A percentile compares a stretch with the other conserved stretches of the same genome.
Evolutionary conservation across 371 early-diverging fungal genomes (phyloP).

Genomic region (Blyttiomyces sp.): DNA sequence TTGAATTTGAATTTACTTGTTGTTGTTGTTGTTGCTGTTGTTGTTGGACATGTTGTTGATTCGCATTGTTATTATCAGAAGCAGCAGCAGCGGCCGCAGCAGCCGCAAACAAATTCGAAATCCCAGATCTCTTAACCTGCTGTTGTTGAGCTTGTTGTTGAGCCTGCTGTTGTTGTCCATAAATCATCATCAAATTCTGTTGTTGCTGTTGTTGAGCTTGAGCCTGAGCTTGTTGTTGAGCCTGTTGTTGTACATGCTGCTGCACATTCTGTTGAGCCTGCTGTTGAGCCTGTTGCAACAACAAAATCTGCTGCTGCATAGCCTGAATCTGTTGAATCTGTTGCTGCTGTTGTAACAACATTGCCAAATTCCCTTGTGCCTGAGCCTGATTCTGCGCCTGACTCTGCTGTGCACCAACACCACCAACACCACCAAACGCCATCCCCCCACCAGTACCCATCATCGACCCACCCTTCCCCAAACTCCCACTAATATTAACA

Average conservation of each 20-base stretch:
- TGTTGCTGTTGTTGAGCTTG: background rate
- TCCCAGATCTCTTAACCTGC: no score
- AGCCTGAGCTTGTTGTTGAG: background rate
- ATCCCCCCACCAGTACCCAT: background rate
- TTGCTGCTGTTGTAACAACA: conserved; percentile 5
- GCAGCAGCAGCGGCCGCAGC: background rate
- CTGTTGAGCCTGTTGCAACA: no score
- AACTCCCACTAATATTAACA: conserved; percentile 5
- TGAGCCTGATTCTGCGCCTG: background rate
- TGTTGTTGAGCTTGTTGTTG: background rate
- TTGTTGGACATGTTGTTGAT: background rate
- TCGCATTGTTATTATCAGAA: background rate
- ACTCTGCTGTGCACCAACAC: conserved; percentile 1
- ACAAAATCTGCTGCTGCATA: background rate
- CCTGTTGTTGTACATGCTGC: no score
- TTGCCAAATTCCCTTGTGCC: background rate
- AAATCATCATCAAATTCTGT: background rate
- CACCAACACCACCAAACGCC: background rate
- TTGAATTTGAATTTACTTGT: background rate
- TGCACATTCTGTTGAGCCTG: background rate
- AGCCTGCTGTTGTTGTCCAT: background rate
- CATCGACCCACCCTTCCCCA: background rate
- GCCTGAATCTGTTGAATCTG: background rate
- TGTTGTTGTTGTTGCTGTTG: background rate
- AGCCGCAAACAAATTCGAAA: background rate